Conservation (phyloP, 2,329 filamentous ascomycete genomes). For the Lecanosticta acicola region DNA sequence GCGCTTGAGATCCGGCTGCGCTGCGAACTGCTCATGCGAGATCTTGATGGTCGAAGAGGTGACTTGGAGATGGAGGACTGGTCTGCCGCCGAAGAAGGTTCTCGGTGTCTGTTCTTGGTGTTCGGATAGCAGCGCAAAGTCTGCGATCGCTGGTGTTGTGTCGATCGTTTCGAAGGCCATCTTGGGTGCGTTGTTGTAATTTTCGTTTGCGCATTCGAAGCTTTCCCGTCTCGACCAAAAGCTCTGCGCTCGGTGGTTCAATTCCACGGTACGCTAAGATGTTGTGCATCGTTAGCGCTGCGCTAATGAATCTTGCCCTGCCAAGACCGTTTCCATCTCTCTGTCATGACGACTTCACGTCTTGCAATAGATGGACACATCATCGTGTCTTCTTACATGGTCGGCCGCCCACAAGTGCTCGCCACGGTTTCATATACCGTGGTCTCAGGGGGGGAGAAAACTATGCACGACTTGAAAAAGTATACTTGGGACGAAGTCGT, state of each 20-base stretch:
- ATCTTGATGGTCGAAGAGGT: slow-evolving; percentile 54
- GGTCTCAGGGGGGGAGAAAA: too few species aligned
- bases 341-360: neutral
- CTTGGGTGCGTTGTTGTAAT: neutral
- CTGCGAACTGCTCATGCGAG: slow-evolving; percentile 49
- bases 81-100: slow-evolving; percentile 65
- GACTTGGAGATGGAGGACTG: slow-evolving; percentile 62
- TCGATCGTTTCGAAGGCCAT: slow-evolving; percentile 1
- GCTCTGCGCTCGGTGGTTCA: neutral
- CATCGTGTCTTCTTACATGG: too few species aligned
- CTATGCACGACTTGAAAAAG: too few species aligned
- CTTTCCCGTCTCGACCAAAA: too few species aligned
- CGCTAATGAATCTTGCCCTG: neutral
- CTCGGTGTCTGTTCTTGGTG: slow-evolving; percentile 68
- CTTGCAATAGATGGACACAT: neutral
- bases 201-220: too few species aligned
- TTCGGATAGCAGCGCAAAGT: slow-evolving; percentile 59
- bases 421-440: too few species aligned
- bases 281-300: neutral
- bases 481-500: too few species aligned
- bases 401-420: too few species aligned
- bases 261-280: neutral
- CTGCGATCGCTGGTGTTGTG: slow-evolving; percentile 4
- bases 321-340: neutral
- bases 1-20: slow-evolving; percentile 37